A percentile compares a stretch with the other conserved stretches of the same genome.
Conservation (phyloP, 2,329 filamentous ascomycete genomes). For the Epichloe uncinata region DNA sequence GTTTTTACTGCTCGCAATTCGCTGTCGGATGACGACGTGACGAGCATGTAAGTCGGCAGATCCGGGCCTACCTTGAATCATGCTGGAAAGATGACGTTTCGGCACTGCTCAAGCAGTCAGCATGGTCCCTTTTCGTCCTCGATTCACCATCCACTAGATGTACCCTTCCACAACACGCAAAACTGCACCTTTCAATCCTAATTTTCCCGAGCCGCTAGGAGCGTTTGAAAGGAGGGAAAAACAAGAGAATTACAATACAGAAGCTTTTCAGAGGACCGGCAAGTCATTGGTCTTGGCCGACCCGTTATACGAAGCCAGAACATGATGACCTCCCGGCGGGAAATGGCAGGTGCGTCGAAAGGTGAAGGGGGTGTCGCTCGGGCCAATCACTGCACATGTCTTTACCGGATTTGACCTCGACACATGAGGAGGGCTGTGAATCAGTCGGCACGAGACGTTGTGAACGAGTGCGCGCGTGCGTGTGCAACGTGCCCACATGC, state of each 20-base stretch:
- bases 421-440: not conserved
- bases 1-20: not conserved
- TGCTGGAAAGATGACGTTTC: too few species aligned
- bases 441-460: not conserved
- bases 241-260: too few species aligned
- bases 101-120: too few species aligned
- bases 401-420: constrained; percentile 14
- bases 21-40: too few species aligned
- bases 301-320: not conserved
- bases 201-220: too few species aligned
- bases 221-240: not conserved
- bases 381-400: constrained; percentile 14
- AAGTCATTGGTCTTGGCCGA: not conserved
- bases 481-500: constrained; percentile 1
- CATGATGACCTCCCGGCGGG: not conserved
- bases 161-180: not conserved
- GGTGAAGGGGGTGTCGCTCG: not conserved
- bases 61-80: too few species aligned
- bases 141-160: not conserved
- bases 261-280: not conserved
- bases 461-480: not conserved
- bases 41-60: too few species aligned
- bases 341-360: not conserved
- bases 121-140: not conserved
- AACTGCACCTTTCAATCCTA: too few species aligned